Conservation (phyloP, 176 grass and related monocot genomes). For the Canna indica region DNA sequence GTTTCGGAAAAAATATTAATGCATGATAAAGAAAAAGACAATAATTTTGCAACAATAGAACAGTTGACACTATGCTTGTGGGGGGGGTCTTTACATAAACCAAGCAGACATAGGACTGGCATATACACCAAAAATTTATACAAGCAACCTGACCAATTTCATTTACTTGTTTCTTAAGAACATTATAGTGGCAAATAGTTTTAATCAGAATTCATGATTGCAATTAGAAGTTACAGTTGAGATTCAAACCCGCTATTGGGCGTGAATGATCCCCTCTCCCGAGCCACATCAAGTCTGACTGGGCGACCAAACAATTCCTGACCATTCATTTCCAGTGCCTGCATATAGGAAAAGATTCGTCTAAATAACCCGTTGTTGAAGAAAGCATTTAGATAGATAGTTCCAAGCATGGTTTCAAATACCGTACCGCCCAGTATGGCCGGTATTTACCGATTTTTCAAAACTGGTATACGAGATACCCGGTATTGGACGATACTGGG, state of each 20-base stretch:
- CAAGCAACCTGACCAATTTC: no score
- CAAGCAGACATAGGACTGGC: no score
- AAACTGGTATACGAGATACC: neutral
- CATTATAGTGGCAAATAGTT: neutral
- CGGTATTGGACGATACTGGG: no score
- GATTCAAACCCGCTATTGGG: constrained; percentile 50
- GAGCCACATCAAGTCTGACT: constrained; percentile 58
- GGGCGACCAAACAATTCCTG: constrained; percentile 43
- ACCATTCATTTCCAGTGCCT: constrained; percentile 53
- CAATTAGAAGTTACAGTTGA: neutral
- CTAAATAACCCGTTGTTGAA: neutral
- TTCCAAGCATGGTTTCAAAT: neutral
- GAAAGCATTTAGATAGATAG: neutral
- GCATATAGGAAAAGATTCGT: neutral
- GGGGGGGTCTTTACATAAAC: no score
- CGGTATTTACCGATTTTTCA: no score
- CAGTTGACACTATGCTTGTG: no score
- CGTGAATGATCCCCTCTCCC: constrained; percentile 38
- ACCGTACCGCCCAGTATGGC: neutral
- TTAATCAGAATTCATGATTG: neutral
- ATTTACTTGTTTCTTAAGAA: neutral
- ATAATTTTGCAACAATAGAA: no score
- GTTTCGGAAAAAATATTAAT: no score
- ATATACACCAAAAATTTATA: no score
- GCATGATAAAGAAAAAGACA: neutral